Evolutionary conservation across 1,139 yeast genomes (phyloP), one percentile per base, ranked within the genome.

Genomic region (Yueomyces sp.): DNA sequence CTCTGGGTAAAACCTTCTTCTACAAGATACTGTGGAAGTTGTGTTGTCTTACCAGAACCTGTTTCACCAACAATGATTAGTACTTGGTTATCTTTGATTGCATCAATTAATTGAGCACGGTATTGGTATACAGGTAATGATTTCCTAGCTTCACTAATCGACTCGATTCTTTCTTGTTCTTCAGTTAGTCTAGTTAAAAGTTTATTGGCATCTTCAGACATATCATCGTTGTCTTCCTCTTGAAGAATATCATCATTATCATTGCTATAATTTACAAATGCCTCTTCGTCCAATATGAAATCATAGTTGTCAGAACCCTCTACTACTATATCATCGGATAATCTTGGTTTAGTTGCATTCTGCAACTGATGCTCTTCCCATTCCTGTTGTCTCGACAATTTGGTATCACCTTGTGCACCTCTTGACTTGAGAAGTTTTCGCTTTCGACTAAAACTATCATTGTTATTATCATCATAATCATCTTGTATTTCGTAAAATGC

Each of bases 11-110:
- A 84, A 0, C 95, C 95, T 19, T 81, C 86, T 56, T 87, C 96
- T 47, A 78, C 73, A 11, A 91, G 67, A 57, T 81, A 82, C 62
- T 91, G 98, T 0, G 97, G 87, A 32, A 91, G 67, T 62, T 91
- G 98, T 0, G 98, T 91, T 1, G 97, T 87, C 60, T 91, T 91
- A 53, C 98, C 98, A 1, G 96, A 84, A 39, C 98, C 98, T 0
- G 98, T 91, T 58, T 91, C 98, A 47, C 98, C 98, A 37, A 91
- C 96, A 29, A 91, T 81, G 37, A 91, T 82, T 36, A 87, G 59
- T 19, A 87, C 81, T 57, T 87, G 95, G 52, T 83, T 73, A 47
- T 67, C 70, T 43, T 63, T 57, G 3, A 91, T 73, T 1, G 80
- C 72, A 3, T 72, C 56, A 8, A 91, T 61, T 8, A 91, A 63